Conservation (phyloP, 2,329 filamentous ascomycete genomes). For the Phaeosphaeria sp. region DNA sequence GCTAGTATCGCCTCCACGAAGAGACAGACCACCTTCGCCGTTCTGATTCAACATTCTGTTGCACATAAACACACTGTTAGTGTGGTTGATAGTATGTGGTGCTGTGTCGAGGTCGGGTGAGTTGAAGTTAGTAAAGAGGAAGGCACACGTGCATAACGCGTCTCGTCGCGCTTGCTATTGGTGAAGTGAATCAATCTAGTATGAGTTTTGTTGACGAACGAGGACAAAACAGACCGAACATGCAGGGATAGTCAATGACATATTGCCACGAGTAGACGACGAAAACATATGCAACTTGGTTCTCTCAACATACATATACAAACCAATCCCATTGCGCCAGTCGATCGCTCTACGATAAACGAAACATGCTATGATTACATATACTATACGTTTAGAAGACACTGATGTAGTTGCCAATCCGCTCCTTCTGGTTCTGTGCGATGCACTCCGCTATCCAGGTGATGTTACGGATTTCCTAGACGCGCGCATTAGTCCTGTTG, state of each 20-base stretch:
- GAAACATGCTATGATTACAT: conserved; percentile 35
- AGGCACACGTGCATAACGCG: conserved; percentile 14
- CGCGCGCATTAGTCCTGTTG: not conserved
- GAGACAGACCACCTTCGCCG: not conserved
- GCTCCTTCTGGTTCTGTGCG: conserved; percentile 98
- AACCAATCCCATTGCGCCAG: conserved; percentile 36
- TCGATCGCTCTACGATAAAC: conserved; percentile 34
- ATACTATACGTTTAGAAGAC: conserved; percentile 66
- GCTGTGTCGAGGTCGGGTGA: not conserved
- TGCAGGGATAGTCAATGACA: not conserved
- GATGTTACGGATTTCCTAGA: conserved; percentile 96
- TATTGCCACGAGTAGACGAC: conserved; percentile 6
- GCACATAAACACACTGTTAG: not conserved
- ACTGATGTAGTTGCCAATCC: conserved; percentile 98
- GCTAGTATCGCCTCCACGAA: conserved; percentile 7
- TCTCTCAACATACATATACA: conserved; percentile 32
- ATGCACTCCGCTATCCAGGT: conserved; percentile 99
- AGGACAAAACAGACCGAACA: no score
- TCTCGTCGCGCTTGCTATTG: not conserved
- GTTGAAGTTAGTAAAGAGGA: conserved; percentile 10
- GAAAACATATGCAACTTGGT: conserved; percentile 26
- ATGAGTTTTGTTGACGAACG: not conserved
- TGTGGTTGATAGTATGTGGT: not conserved
- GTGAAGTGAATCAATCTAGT: not conserved
- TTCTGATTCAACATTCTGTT: not conserved